Evolutionary conservation across 2,329 filamentous ascomycete species (phyloP), one percentile per base, ranked within the genome.

Genomic region (Apiospora hydei): DNA sequence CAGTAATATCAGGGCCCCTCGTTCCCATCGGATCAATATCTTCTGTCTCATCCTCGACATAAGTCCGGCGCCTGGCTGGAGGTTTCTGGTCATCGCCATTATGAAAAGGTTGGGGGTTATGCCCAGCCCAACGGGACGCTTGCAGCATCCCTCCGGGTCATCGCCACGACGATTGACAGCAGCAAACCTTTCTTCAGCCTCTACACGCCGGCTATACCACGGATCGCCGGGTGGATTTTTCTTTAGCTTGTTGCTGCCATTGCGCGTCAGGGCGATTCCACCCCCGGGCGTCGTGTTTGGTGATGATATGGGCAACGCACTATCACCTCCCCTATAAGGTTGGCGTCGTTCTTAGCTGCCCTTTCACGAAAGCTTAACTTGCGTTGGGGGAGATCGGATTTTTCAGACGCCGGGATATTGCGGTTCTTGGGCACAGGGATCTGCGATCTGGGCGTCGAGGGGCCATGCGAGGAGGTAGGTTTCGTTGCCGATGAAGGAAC

Each of bases 321-420:
- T 75, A n/a, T 74, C 70, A 21, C 76, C 75, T 4, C 77, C 78
- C 77, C 79, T 3, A 83, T 80, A 13, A 83, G 74, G 21, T 80
- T 79, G 53, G 83, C 75, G 26, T 87, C 85, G 68, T 84, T 84
- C 68, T 84, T 84, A 3, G 82, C 84, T 8, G 89, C 84, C 70
- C 88, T 86, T 74, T 91, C 89, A n/a, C 88, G 87, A 79, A 90
- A 89, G 79, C 89, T 91, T 53, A 89, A 77, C 69, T 89, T 89
- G 69, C 88, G 86, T 77, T 87, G 86, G 4, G 88, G 86, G 21
- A 85, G 76, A 18, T 80, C 81, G 11, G 81, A 78, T 38, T 76
- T 74, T 34, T 78, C 76, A 18, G 64, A 73, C 72, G 74, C 74
- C 74, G 73, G 53, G 72, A 75, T 77, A 72, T 72, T 75, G 70